Conservation (phyloP, 768 basidiomycete species). For the Lactifluus volemus region DNA sequence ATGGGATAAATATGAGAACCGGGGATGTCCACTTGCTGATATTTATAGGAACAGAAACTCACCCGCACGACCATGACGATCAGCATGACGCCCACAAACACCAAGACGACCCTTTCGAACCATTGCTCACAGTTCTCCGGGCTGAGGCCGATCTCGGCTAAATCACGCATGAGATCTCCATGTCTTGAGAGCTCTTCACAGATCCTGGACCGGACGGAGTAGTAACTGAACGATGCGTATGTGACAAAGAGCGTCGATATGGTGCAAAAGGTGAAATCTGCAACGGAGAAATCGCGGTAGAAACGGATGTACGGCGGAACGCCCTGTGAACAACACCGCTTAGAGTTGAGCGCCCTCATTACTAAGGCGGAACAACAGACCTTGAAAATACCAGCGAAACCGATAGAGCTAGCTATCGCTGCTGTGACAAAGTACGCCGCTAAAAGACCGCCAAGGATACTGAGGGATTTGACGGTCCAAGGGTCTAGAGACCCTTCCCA, state of each 20-base stretch:
- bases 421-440: constrained; percentile 60
- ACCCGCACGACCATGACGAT: constrained; percentile 61
- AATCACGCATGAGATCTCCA: constrained; percentile 61
- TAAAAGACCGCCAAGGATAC: constrained; percentile 51
- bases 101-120: constrained; percentile 60
- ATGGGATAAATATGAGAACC: neutral
- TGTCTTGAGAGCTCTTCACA: constrained; percentile 73
- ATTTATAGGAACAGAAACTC: constrained; percentile 25
- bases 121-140: constrained; percentile 76
- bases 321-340: constrained; percentile 32
- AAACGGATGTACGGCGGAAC: constrained; percentile 61
- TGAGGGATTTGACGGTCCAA: constrained; percentile 34
- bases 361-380: constrained; percentile 29
- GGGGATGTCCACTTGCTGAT: neutral
- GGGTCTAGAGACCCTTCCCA: constrained; percentile 38
- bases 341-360: neutral
- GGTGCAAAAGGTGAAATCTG: constrained; percentile 64
- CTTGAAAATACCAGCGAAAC: constrained; percentile 61
- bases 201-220: constrained; percentile 45
- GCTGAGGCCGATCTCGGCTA: constrained; percentile 64
- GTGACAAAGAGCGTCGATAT: constrained; percentile 47
- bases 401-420: constrained; percentile 53
- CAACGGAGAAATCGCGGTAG: constrained; percentile 76
- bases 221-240: constrained; percentile 48
- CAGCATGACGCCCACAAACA: constrained; percentile 47